These are phyloP conservation scores for Diaporthe eres DNA, from an alignment of 2,329 filamentous ascomycete genomes.

Conservation along the genomic window DNA sequence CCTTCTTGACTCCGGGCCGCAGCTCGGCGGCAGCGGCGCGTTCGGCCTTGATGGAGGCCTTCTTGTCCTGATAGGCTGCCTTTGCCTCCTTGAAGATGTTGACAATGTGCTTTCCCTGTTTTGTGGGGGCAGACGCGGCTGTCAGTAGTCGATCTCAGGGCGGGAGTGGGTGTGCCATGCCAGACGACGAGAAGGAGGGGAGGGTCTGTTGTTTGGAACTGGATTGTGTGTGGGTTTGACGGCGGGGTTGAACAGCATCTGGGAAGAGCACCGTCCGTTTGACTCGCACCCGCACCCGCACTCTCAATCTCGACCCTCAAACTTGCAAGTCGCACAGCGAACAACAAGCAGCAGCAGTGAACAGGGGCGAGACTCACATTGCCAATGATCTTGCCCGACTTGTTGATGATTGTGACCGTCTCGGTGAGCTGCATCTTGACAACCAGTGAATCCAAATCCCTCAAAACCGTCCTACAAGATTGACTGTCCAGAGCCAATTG, in stretches of 20 bases:
- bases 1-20: constrained; percentile 63
- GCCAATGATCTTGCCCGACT: constrained; percentile 90
- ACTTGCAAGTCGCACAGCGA: background rate
- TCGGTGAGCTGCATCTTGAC: constrained; percentile 66
- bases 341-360: no score
- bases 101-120: constrained; percentile 88
- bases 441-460: constrained; percentile 20
- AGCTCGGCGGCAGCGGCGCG: constrained; percentile 50
- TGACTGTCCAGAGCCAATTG: constrained; percentile 14
- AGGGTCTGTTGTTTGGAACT: background rate
- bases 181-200: background rate
- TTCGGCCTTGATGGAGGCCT: constrained; percentile 83
- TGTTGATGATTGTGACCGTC: constrained; percentile 91
- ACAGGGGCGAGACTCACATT: constrained; percentile 72
- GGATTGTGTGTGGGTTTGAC: constrained; percentile 30
- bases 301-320: background rate
- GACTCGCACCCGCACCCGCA: background rate
- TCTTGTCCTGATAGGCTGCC: constrained; percentile 88
- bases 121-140: background rate
- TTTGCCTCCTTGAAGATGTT: constrained; percentile 94
- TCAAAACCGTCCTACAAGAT: background rate
- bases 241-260: constrained; percentile 26
- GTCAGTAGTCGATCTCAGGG: constrained; percentile 21
- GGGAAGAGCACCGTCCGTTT: background rate
- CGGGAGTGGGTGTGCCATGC: background rate